A percentile compares a stretch with the other conserved stretches of the same genome.
These are phyloP conservation scores for Fraxinus anomala DNA, from an alignment of 257 asterid genomes.

Conservation along the genomic window DNA sequence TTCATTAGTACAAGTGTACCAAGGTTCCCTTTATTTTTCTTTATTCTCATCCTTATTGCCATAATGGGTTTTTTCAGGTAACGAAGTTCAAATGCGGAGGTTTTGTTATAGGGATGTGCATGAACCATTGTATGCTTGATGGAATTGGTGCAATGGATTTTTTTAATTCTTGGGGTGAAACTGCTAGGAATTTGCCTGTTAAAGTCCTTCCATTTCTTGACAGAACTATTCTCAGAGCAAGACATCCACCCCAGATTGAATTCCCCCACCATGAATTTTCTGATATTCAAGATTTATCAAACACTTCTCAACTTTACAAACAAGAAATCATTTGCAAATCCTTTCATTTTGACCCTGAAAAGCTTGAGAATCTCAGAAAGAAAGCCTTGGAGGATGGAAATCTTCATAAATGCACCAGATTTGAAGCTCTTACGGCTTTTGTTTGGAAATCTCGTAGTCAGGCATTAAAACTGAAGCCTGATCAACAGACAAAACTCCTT, in stretches of 20 bases:
- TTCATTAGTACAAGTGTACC: too few relatives aligned
- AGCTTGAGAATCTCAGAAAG: conserved; percentile 53
- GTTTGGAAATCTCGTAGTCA: conserved; percentile 72
- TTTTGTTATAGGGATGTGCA: conserved; percentile 77
- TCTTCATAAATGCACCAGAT: conserved; percentile 65
- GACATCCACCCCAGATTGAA: conserved; percentile 65
- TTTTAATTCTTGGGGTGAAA: conserved; percentile 83
- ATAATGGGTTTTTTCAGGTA: conserved; percentile 40
- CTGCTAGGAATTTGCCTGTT: conserved; percentile 61
- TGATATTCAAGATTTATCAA: conserved; percentile 66
- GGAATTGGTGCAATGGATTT: conserved; percentile 94
- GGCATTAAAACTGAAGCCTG: conserved; percentile 63
- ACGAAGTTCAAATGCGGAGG: conserved; percentile 95
- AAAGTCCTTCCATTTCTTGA: conserved; percentile 73
- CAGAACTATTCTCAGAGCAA: conserved; percentile 62
- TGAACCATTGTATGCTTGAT: conserved; percentile 93
- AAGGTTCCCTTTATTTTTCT: too few relatives aligned
- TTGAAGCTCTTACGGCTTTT: conserved; percentile 83
- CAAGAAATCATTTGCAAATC: conserved; percentile 69
- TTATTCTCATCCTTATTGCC: too few relatives aligned
- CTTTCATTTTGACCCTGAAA: conserved; percentile 69
- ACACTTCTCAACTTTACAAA: conserved; percentile 54
- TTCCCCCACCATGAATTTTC: conserved; percentile 78
- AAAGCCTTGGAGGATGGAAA: conserved; percentile 55
- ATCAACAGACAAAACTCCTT: conserved; percentile 79